A percentile compares a stretch with the other conserved stretches of the same genome.
phyloP scores from a whole-genome alignment of 2,329 filamentous ascomycete species.

The Fusarium proliferatum region DNA sequence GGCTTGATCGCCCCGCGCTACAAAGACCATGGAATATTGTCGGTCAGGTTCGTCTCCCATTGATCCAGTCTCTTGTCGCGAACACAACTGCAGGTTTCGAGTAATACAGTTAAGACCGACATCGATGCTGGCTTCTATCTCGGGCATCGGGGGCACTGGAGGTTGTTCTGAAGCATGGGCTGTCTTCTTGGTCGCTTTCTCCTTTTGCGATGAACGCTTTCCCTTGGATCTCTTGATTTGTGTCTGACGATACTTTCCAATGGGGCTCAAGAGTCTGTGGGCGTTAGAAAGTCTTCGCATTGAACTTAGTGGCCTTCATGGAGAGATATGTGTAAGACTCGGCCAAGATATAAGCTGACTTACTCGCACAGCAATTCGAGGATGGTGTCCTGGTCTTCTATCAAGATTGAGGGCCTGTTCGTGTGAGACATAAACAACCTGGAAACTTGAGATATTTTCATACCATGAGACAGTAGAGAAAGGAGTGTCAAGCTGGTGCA shows the following conservation, averaged over 20 bases:
- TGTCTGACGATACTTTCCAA: slow-evolving; percentile 69
- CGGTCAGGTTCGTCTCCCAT: not conserved
- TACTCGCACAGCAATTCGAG: slow-evolving; percentile 76
- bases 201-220: slow-evolving; percentile 65
- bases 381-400: slow-evolving; percentile 70
- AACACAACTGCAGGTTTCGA: slow-evolving; percentile 63
- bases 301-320: not conserved
- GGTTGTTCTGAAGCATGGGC: slow-evolving; percentile 25
- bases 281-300: slow-evolving; percentile 7
- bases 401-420: slow-evolving; percentile 68
- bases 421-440: not conserved
- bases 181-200: slow-evolving; percentile 52
- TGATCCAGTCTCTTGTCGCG: slow-evolving; percentile 27
- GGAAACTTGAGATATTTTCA: not conserved
- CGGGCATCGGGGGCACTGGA: slow-evolving; percentile 57
- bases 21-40: slow-evolving; percentile 66
- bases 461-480: slow-evolving; percentile 72
- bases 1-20: slow-evolving; percentile 67
- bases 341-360: slow-evolving; percentile 12
- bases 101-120: slow-evolving; percentile 74
- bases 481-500: slow-evolving; percentile 74
- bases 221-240: slow-evolving; percentile 70
- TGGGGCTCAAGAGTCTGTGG: slow-evolving; percentile 68
- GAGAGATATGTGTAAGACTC: not conserved
- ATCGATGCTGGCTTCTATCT: slow-evolving; percentile 67